phyloP scores from a whole-genome alignment of 139 green algal genomes.

The Astrephomene gubernaculifera region DNA sequence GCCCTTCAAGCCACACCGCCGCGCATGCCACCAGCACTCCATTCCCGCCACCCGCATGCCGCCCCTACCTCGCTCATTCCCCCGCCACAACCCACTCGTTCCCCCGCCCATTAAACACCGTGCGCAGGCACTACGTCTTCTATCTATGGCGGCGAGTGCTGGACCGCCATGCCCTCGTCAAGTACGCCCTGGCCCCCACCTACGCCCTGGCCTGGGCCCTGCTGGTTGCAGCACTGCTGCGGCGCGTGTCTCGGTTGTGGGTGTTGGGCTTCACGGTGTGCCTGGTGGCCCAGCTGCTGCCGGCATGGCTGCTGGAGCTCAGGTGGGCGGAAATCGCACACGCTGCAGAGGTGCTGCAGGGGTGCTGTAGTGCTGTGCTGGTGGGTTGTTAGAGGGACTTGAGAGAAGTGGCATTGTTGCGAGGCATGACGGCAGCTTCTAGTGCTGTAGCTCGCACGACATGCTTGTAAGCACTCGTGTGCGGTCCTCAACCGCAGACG shows the following conservation, averaged over 20 bases:
- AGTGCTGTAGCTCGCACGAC: neutral
- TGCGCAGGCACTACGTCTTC: conserved; percentile 89
- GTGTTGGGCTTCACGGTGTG: conserved; percentile 49
- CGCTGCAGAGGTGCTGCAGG: too few relatives aligned
- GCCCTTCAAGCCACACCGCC: too few relatives aligned
- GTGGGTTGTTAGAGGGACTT: too few relatives aligned
- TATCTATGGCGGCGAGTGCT: conserved; percentile 87
- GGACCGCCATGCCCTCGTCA: neutral
- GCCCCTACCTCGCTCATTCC: too few relatives aligned
- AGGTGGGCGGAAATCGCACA: conserved; percentile 68
- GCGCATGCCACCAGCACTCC: too few relatives aligned
- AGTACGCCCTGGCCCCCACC: conserved; percentile 64
- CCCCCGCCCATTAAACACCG: neutral
- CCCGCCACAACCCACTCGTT: neutral
- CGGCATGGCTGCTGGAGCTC: conserved; percentile 89
- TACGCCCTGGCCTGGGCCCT: conserved; percentile 59
- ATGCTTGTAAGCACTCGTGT: neutral
- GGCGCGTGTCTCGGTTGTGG: conserved; percentile 52
- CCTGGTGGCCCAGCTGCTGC: conserved; percentile 71
- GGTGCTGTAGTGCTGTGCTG: too few relatives aligned
- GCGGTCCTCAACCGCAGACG: neutral
- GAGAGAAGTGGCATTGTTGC: too few relatives aligned
- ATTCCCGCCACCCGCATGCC: too few relatives aligned
- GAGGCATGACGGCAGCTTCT: too few relatives aligned
- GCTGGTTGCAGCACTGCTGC: conserved; percentile 49